Evolutionary conservation across 2,329 filamentous ascomycete genomes (phyloP), one percentile per base, ranked within the genome.

Genomic region (Trichoderma sp.): DNA sequence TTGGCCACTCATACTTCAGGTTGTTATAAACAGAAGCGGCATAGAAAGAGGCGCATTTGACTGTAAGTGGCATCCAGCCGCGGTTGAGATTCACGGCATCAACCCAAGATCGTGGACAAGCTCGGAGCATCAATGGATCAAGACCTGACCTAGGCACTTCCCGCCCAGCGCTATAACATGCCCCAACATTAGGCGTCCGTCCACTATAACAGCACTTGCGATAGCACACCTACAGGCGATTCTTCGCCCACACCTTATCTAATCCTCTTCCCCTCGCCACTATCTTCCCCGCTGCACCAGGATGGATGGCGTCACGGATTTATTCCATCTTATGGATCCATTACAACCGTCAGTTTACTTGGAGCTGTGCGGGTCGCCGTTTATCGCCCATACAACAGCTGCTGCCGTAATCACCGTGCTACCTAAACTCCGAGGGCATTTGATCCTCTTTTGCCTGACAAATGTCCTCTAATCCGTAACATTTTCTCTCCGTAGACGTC

Each of bases 391-490:
- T 39, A 62, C 32, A 36, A 26, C 59, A 3, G 11, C 59, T 43
- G 59, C 59, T 63, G 59, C 59, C 59, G 59, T 63, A 63, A 63
- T 63, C 59, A 63, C 32, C 32, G 32, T 61, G 13, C 20, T 11
- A 62, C 59, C 34, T 63, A 63, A 63, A 63, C 59, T 63, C 59
- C 59, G 59, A 63, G 59, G 9, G 13, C 58, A 36, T 34, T n/a
- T 34, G 57, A 20, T 62, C 58, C 32, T 39, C 32, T 62, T 62
- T 23, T 26, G 34, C 32, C 32, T 62, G 58, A 62, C 58, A 62
- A 62, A 62, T 62, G n/a, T 12, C 58, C 58, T 23, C 13, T 36
- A 20, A 39, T 36, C 58, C 58, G 32, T 62, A 34, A 62, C 58
- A 39, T 62, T 23, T 17, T 39, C 57, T 30, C 57, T 30, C 32